Base-by-base conservation (phyloP, 1,139 yeast species). In the Yueomyces sp. region DNA sequence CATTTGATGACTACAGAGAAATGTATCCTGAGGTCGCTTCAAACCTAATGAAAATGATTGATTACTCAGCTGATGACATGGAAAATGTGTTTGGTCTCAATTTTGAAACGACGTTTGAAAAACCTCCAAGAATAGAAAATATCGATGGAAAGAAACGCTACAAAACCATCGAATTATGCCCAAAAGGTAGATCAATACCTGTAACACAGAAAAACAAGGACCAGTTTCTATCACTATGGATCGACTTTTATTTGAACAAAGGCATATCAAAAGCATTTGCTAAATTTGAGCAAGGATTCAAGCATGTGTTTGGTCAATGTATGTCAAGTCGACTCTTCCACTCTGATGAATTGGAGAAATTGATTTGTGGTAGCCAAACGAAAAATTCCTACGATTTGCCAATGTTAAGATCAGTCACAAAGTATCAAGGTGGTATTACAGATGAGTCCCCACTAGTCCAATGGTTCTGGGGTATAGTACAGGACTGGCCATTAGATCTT, bases 391-490 rank as follows among this genome's bases (percentile, higher is more conserved):
- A 85, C 36, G 96, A 91, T 56, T 67, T 81, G 3, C 76, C 70
- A 8, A 73, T 81, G 4, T 64, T 91, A 44, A 71, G 75, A 46
- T 73, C 89, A 0, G 76, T 87, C 0, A 81, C 96, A 0, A 76
- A 72, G 48, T 91, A 89, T 59, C 64, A 63, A 27, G 85, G 87
- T 3, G 85, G 89, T 66, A 58, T 60, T 8, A 53, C 56, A 4
- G 57, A 60, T 26, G 50, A 56, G 1, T 65, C 72, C 4, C 46
- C 50, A 0, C 66, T 77, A 0, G 68, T 86, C 3, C 46, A 55
- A 33, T 89, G 97, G 96, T 85, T 91, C 57, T 91, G 97, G 97
- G 77, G 79, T 27, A 75, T 76, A 56, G 69, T 87, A 50, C 64
- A 64, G 9, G 54, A 59, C 4, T 63, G 81, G 50, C 60, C 67